Evolutionary conservation across 1,139 yeast genomes (phyloP).

Genomic region (Kazachstania sp.): DNA sequence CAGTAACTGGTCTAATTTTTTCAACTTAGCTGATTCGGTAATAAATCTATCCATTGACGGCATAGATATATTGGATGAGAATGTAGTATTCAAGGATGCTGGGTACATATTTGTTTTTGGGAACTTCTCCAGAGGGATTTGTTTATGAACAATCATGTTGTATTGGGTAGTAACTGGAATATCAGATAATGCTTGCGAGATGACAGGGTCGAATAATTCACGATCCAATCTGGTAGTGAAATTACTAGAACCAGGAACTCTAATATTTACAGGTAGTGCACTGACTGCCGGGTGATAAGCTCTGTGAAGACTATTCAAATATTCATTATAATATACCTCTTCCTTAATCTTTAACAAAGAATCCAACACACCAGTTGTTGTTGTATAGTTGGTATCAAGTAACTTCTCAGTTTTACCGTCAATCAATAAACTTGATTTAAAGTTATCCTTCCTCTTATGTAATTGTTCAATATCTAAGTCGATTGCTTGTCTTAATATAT

Average conservation of each 20-base stretch:
- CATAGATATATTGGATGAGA: slow-evolving; percentile 72
- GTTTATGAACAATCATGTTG: slow-evolving; percentile 34
- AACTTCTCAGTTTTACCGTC: slow-evolving; percentile 17
- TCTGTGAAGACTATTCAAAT: slow-evolving; percentile 50
- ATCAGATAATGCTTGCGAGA: slow-evolving; percentile 55
- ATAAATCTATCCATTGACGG: slow-evolving; percentile 96
- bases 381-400: slow-evolving; percentile 10
- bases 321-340: slow-evolving; percentile 47
- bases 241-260: slow-evolving; percentile 45
- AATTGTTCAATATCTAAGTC: slow-evolving; percentile 30
- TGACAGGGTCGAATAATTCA: slow-evolving; percentile 42
- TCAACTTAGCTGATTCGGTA: slow-evolving; percentile 93
- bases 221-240: slow-evolving; percentile 40
- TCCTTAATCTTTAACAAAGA: slow-evolving; percentile 42
- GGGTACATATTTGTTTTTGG: slow-evolving; percentile 75
- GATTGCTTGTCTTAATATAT: slow-evolving; percentile 52
- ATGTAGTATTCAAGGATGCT: slow-evolving; percentile 45
- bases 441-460: slow-evolving; percentile 3
- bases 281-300: slow-evolving; percentile 56
- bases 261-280: slow-evolving; percentile 73
- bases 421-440: slow-evolving; percentile 9
- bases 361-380: slow-evolving; percentile 30
- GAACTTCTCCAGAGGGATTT: slow-evolving; percentile 47
- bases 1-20: slow-evolving; percentile 70
- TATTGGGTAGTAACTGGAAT: slow-evolving; percentile 57